Percentiles rank a stretch among this genome's conserved stretches.
These are phyloP conservation scores for Orbilia quercus DNA, from an alignment of 2,329 filamentous ascomycete species.

Conservation along the genomic window DNA sequence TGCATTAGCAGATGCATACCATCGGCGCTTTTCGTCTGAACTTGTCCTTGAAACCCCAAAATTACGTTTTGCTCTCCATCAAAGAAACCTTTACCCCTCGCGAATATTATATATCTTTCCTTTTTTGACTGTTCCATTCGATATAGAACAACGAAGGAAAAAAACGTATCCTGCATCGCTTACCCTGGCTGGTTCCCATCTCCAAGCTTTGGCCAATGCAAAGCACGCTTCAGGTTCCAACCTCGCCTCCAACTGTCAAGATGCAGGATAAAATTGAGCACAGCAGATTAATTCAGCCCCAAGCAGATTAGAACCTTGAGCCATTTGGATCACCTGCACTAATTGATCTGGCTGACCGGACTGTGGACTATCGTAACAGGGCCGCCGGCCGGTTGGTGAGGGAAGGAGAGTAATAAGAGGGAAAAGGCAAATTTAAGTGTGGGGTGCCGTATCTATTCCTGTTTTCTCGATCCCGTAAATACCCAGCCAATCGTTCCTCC, in stretches of 20 bases:
- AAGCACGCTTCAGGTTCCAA: constrained; percentile 16
- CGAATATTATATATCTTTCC: constrained; percentile 17
- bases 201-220: constrained; percentile 15
- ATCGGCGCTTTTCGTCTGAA: constrained; percentile 55
- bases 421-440: constrained; percentile 16
- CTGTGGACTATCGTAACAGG: neutral
- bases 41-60: constrained; percentile 34
- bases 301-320: too few relatives aligned
- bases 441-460: constrained; percentile 22
- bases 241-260: constrained; percentile 20
- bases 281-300: constrained; percentile 27
- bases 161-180: constrained; percentile 38
- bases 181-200: constrained; percentile 20
- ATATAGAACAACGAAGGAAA: too few relatives aligned
- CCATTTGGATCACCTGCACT: neutral
- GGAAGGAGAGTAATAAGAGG: neutral
- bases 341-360: neutral
- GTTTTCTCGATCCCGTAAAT: constrained; percentile 22
- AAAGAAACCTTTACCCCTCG: constrained; percentile 42
- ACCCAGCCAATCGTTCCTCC: constrained; percentile 35
- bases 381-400: too few relatives aligned
- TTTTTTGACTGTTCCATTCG: constrained; percentile 30
- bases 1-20: constrained; percentile 49
- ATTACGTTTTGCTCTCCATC: constrained; percentile 10
- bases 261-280: constrained; percentile 18